A percentile compares a stretch with the other conserved stretches of the same genome.
phyloP scores from a whole-genome alignment of 768 basidiomycete genomes.

The Mycena sanguinolenta region DNA sequence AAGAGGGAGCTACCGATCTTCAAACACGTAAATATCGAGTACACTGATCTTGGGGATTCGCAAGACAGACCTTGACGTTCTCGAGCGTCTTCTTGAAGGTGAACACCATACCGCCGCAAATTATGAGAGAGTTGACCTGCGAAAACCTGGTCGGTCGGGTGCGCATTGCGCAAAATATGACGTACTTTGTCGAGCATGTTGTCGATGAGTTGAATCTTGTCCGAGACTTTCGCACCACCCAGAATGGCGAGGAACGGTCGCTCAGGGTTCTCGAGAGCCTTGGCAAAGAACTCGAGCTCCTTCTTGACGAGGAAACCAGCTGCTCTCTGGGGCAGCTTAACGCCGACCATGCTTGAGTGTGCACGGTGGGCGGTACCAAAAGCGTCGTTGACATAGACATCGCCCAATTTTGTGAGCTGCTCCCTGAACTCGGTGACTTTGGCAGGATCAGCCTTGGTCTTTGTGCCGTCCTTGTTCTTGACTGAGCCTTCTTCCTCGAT shows the following conservation, averaged over 20 bases:
- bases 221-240: slow-evolving; percentile 98
- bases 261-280: slow-evolving; percentile 94
- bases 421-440: slow-evolving; percentile 88
- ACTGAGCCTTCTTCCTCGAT: slow-evolving; percentile 96
- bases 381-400: slow-evolving; percentile 98
- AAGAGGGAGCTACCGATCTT: slow-evolving; percentile 97
- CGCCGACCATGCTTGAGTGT: slow-evolving; percentile 98
- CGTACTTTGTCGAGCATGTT: slow-evolving; percentile 97
- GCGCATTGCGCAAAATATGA: slow-evolving; percentile 4
- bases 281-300: slow-evolving; percentile 98
- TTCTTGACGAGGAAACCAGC: slow-evolving; percentile 98
- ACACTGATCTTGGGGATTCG: slow-evolving; percentile 2
- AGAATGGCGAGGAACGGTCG: slow-evolving; percentile 98
- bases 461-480: slow-evolving; percentile 94
- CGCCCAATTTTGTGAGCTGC: slow-evolving; percentile 90
- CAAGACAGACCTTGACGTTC: slow-evolving; percentile 69
- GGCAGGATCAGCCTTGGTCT: slow-evolving; percentile 91
- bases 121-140: slow-evolving; percentile 94
- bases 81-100: slow-evolving; percentile 98
- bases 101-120: slow-evolving; percentile 99
- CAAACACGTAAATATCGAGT: slow-evolving; percentile 16
- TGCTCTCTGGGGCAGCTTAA: slow-evolving; percentile 92
- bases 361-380: slow-evolving; percentile 99
- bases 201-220: slow-evolving; percentile 99
- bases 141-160: background rate